Evolutionary conservation across 1,284 basidiomycete species (phyloP).

Genomic region (Trichosporon sp.): DNA sequence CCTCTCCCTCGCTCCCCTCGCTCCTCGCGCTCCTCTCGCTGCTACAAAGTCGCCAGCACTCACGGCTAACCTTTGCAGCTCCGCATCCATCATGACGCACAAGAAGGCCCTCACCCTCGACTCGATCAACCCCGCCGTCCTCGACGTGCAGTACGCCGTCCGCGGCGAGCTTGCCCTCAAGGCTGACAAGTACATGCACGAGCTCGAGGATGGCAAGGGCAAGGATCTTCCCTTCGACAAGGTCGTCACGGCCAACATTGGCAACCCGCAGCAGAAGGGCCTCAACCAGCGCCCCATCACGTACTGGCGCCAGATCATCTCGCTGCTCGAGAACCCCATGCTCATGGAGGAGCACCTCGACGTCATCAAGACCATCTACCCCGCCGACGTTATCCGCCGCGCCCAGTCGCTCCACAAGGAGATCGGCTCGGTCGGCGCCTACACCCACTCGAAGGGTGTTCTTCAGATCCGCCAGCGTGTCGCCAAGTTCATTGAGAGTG

Average conservation of each 20-base stretch:
- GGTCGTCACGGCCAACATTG: conserved; percentile 93
- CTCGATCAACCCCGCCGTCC: conserved; percentile 68
- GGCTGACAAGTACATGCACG: conserved; percentile 73
- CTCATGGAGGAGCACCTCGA: conserved; percentile 68
- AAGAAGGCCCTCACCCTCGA: conserved; percentile 35
- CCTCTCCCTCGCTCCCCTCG: not conserved
- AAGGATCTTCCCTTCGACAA: conserved; percentile 72
- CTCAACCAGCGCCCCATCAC: conserved; percentile 91
- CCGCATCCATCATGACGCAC: conserved; percentile 11
- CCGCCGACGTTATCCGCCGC: conserved; percentile 75
- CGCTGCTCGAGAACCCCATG: conserved; percentile 85
- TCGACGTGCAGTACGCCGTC: conserved; percentile 91
- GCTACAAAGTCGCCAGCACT: not conserved
- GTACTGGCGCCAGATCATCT: conserved; percentile 70
- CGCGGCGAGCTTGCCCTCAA: conserved; percentile 93
- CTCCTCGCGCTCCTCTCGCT: no score
- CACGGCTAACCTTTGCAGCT: not conserved
- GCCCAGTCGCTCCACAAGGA: conserved; percentile 74
- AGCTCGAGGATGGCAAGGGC: conserved; percentile 55
- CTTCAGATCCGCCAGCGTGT: conserved; percentile 82
- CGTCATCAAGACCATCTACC: conserved; percentile 61
- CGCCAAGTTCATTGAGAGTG: conserved; percentile 81
- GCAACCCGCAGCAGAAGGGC: conserved; percentile 94
- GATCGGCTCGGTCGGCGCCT: conserved; percentile 91
- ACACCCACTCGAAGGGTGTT: conserved; percentile 92